These are phyloP conservation scores for Proliferodiscus dingleyae DNA, from an alignment of 2,329 filamentous ascomycete genomes.

Conservation along the genomic window DNA sequence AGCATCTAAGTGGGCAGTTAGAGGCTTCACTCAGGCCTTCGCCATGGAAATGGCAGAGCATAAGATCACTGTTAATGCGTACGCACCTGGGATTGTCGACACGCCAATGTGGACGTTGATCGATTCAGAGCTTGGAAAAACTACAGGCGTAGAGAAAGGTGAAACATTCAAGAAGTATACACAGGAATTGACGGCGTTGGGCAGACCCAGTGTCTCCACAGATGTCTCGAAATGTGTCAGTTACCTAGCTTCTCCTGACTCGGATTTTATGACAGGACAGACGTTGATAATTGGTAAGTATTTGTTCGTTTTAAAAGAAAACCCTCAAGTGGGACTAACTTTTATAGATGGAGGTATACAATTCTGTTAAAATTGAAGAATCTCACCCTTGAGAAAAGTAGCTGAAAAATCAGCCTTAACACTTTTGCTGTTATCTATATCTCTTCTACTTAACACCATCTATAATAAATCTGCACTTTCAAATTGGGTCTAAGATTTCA, in stretches of 20 bases:
- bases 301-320: not conserved
- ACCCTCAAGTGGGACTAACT: not conserved
- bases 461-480: too few relatives aligned
- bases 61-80: constrained; percentile 63
- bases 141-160: constrained; percentile 45
- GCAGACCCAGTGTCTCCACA: constrained; percentile 53
- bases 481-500: too few relatives aligned
- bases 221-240: constrained; percentile 60
- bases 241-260: constrained; percentile 54
- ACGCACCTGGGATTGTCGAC: constrained; percentile 61
- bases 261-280: constrained; percentile 62
- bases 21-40: constrained; percentile 60
- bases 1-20: constrained; percentile 62
- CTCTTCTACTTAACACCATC: too few relatives aligned
- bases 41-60: constrained; percentile 62
- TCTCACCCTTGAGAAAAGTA: too few relatives aligned
- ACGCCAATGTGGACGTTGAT: constrained; percentile 67
- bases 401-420: too few relatives aligned
- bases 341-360: constrained; percentile 44
- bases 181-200: constrained; percentile 49
- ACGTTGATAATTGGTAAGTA: constrained; percentile 49
- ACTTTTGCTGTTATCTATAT: too few relatives aligned
- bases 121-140: constrained; percentile 53
- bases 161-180: constrained; percentile 52
- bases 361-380: constrained; percentile 7